These are phyloP conservation scores for Fusarium sp. DNA, from an alignment of 2,329 filamentous ascomycete genomes.

Conservation along the genomic window DNA sequence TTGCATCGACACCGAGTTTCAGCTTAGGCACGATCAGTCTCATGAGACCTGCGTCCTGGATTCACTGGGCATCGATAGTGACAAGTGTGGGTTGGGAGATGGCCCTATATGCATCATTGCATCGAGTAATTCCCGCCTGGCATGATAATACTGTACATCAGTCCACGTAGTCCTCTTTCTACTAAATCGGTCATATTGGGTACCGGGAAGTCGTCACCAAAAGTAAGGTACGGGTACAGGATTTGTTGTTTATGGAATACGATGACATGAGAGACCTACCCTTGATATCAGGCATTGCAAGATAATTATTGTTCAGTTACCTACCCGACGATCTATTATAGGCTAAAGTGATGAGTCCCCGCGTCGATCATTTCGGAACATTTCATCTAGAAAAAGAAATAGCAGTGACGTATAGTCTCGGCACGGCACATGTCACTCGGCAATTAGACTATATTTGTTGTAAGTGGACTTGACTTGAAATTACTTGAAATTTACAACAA, in stretches of 20 bases:
- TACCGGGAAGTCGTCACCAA: constrained; percentile 8
- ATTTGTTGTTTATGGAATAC: constrained; percentile 10
- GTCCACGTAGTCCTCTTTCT: constrained; percentile 30
- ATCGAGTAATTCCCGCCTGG: constrained; percentile 13
- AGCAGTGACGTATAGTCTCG: constrained; percentile 22
- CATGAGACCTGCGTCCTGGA: constrained; percentile 9
- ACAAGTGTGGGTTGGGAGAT: constrained; percentile 34
- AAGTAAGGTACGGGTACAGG: neutral
- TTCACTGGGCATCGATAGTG: constrained; percentile 40
- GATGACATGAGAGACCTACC: neutral
- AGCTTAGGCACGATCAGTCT: constrained; percentile 26
- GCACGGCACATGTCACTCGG: constrained; percentile 25
- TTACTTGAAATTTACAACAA: neutral
- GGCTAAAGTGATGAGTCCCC: constrained; percentile 22
- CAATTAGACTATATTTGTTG: constrained; percentile 2
- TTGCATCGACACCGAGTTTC: constrained; percentile 35
- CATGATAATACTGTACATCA: neutral
- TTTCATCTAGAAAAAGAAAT: neutral
- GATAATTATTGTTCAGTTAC: neutral
- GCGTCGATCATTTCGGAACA: constrained; percentile 19
- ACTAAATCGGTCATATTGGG: constrained; percentile 8
- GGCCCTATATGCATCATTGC: constrained; percentile 35
- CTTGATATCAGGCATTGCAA: constrained; percentile 14
- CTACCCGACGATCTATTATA: neutral
- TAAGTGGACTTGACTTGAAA: constrained; percentile 3